Base-by-base conservation (phyloP, 768 basidiomycete genomes). In the Tulasnella sp. region DNA sequence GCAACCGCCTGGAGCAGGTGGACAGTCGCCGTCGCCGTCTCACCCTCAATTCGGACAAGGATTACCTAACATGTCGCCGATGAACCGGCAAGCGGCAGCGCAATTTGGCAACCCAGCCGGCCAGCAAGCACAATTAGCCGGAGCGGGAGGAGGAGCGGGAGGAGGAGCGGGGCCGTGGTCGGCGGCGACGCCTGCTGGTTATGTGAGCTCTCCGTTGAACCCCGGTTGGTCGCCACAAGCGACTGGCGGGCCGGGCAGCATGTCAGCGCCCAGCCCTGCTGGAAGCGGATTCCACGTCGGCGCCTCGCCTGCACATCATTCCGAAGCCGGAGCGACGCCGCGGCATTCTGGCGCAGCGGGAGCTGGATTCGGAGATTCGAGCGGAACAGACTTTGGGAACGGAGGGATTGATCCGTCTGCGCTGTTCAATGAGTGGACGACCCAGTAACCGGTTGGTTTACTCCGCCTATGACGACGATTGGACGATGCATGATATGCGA, bases 121-220 rank as follows among this genome's bases (percentile, higher is more conserved):
- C 42, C 39, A 46, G 73, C 39, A 74, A 46, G 73, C 3, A 18
- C 72, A 74, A 74, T 6, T 74, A 18, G 1, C 73, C 24, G 62
- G 73, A n/a, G n/a, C n/a, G n/a, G n/a, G n/a, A 74, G 46, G 62
- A 27, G 62, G 24, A 27, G 62, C 31, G 16, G 62, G 31, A 74
- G 46, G 62, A 27, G 62, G 24, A 27, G 62, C 31, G 16, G 62
- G 31, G 18, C 31, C 31, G 4, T 68, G 62, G 62, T 27, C 62
- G 16, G 27, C 6, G 31, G 62, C 62, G 62, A 36, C 62, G 62
- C 10, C 76, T 19, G 42, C 42, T 73, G 73, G 78, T 73, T 79
- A 79, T 48, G 78, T 79, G 40, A 74, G 71, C 71, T 79, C 78
- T 40, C 78, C 78, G 42, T 71, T 79, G 71, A 79, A 79, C 39